These are phyloP conservation scores for Lippia alba DNA, from an alignment of 305 asterid genomes.

Conservation along the genomic window DNA sequence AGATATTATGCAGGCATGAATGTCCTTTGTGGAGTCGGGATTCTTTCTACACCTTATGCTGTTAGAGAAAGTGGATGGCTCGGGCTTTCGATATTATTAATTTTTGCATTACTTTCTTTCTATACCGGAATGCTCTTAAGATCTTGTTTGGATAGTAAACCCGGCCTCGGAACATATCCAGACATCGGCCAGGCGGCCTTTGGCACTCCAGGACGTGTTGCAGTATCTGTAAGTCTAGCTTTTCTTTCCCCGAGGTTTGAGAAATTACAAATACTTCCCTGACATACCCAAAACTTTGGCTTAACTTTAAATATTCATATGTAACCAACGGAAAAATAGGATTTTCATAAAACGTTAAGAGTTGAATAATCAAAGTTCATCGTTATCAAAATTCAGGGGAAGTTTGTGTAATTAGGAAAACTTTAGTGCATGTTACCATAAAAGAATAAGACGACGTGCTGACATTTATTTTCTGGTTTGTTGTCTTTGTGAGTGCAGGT, in stretches of 20 bases:
- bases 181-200: conserved; percentile 97
- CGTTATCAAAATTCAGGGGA: no score
- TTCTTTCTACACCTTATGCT: conserved; percentile 89
- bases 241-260: no score
- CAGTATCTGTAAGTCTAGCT: conserved; percentile 67
- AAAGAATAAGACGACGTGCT: conserved; percentile 15
- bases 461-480: conserved; percentile 34
- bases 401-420: no score
- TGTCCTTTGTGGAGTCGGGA: conserved; percentile 92
- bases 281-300: no score
- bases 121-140: conserved; percentile 87
- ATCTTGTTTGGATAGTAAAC: conserved; percentile 82
- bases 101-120: conserved; percentile 71
- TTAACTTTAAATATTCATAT: no score
- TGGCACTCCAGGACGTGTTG: conserved; percentile 69
- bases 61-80: conserved; percentile 88
- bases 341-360: no score
- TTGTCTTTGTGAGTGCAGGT: conserved; percentile 62
- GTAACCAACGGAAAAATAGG: no score
- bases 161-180: conserved; percentile 90
- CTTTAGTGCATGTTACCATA: no score
- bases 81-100: conserved; percentile 65
- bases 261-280: no score
- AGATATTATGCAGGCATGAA: conserved; percentile 62
- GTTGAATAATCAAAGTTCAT: no score